Evolutionary conservation across 116 monocot genomes (phyloP).

Genomic region (Papilionanthe hybrid): DNA sequence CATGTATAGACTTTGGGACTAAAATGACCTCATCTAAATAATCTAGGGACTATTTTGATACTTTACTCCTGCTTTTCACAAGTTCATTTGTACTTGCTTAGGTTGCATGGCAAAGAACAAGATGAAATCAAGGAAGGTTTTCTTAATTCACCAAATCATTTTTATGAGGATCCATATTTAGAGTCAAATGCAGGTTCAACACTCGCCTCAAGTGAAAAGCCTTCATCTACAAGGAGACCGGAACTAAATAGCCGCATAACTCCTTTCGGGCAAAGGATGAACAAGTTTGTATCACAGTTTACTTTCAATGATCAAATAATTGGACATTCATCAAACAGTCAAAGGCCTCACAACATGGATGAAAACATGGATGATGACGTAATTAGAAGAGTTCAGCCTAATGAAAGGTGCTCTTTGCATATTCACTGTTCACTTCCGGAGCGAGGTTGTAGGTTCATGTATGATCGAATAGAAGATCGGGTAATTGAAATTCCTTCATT

Average conservation of each 20-base stretch:
- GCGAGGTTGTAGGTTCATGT: slow-evolving; percentile 79
- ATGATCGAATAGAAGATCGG: slow-evolving; percentile 74
- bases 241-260: slow-evolving; percentile 37
- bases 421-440: slow-evolving; percentile 54
- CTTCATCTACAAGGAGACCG: slow-evolving; percentile 37
- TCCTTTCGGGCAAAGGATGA: slow-evolving; percentile 79
- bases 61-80: not conserved
- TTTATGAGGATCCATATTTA: slow-evolving; percentile 24
- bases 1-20: no score
- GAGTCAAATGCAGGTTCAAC: slow-evolving; percentile 27
- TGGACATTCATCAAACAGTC: slow-evolving; percentile 6
- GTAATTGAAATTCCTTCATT: slow-evolving; percentile 24
- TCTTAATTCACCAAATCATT: slow-evolving; percentile 37
- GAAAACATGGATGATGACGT: slow-evolving; percentile 57
- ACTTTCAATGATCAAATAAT: slow-evolving; percentile 38
- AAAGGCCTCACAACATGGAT: slow-evolving; percentile 12
- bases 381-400: slow-evolving; percentile 71
- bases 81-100: slow-evolving; percentile 14
- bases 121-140: slow-evolving; percentile 33
- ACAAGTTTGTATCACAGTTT: slow-evolving; percentile 64
- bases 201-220: slow-evolving; percentile 39
- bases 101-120: slow-evolving; percentile 47
- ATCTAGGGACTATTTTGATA: no score
- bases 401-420: slow-evolving; percentile 68
- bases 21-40: no score